Base-by-base conservation (phyloP, 805 yeast genomes). In the Myxozyma neotropica region DNA sequence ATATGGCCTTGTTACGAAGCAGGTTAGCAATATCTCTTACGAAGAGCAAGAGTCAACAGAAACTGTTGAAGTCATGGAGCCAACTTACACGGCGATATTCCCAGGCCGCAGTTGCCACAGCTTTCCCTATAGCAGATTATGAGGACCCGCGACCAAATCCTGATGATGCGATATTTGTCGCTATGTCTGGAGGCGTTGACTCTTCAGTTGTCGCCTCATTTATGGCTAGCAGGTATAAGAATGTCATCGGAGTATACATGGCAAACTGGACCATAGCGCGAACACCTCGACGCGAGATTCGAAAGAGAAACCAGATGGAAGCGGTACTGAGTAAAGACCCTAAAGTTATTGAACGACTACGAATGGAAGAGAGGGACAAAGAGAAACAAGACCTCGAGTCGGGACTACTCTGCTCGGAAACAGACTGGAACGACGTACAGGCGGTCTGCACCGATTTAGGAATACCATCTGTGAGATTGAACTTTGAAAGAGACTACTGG, bases 161-260 rank as follows among this genome's bases (percentile, higher is more conserved):
- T 3, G 48, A 54, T 27, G 65, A 61, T 49, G 19, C 24, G 55
- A 81, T 93, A 23, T 75, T 88, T 21, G 83, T 94, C 4, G 97
- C 98, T 6, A 89, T 94, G 96, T 89, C 97, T 1, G 88, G 96
- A 0, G 99, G 99, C 0, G 98, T 94, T 0, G 99, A 94, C 73
- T 92, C 97, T 0, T 87, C 97, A 1, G 90, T 92, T 0, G 82
- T 88, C 2, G 97, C 98, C 0, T 84, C 88, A 0, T 57, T 88
- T 61, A 77, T 89, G 5, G 73, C 77, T n/a, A 70, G 75, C 35
- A 82, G 67, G 42, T 68, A 80, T 66, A 31, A 42, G 2, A 83
- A 87, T 47, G 94, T 88, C 1, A 73, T 79, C 46, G 99, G 97
- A 0, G 79, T 94, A 1, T 93, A 88, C 73, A 94, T 94, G 98